phyloP scores from a whole-genome alignment of 2,329 filamentous ascomycete genomes.

The Stagonosporopsis rhizophila region DNA sequence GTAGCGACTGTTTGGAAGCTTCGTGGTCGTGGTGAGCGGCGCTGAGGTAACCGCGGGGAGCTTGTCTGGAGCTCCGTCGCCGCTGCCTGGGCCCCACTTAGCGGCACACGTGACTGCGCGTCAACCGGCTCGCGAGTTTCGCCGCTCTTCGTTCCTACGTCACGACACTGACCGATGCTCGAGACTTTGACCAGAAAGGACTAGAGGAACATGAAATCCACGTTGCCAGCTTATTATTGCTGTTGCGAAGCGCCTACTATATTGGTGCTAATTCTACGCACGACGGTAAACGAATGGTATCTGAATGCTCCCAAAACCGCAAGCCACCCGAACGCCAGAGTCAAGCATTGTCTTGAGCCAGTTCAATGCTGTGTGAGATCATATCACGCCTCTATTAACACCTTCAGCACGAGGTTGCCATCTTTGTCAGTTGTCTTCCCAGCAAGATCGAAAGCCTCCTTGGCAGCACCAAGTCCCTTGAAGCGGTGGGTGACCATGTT shows the following conservation, averaged over 20 bases:
- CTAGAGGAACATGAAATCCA: background rate
- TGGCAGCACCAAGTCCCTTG: constrained; percentile 55
- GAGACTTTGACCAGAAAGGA: background rate
- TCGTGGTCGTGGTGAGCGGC: background rate
- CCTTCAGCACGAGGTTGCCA: constrained; percentile 62
- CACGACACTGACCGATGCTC: background rate
- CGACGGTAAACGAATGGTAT: constrained; percentile 14
- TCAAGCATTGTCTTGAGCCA: background rate
- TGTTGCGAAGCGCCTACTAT: background rate
- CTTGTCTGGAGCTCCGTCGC: constrained; percentile 6
- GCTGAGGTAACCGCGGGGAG: constrained; percentile 16
- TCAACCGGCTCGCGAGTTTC: background rate
- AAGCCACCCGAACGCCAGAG: constrained; percentile 5
- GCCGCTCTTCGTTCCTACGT: background rate
- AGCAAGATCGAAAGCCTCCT: constrained; percentile 60
- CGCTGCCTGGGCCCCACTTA: background rate
- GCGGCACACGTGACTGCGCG: background rate
- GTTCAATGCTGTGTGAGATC: background rate
- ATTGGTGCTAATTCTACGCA: background rate
- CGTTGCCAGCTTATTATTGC: background rate
- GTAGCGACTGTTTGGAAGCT: constrained; percentile 5
- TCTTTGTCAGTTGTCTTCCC: constrained; percentile 60
- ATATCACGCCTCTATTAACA: constrained; percentile 46
- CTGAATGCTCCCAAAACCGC: background rate
- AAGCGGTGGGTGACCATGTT: constrained; percentile 63